phyloP scores from a whole-genome alignment of 73 alveolate species.

The Chromera velia region DNA sequence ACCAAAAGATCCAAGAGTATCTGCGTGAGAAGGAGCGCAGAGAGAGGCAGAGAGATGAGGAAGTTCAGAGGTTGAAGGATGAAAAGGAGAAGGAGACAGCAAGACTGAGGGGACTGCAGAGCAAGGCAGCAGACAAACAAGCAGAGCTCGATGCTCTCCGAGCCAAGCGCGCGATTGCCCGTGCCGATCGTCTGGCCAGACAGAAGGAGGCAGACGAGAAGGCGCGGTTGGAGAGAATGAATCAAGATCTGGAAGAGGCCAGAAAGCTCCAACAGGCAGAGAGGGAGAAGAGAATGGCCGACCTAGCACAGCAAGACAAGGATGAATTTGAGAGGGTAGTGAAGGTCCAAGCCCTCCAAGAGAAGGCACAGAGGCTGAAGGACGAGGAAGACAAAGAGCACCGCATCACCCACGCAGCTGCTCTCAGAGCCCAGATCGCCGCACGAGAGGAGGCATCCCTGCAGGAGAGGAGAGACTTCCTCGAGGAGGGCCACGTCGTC shows the following conservation, averaged over 20 bases:
- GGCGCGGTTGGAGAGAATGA: constrained; percentile 48
- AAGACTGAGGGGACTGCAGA: constrained; percentile 68
- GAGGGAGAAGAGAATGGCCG: constrained; percentile 60
- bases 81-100: constrained; percentile 68
- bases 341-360: constrained; percentile 33
- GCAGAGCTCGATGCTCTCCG: constrained; percentile 70
- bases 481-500: constrained; percentile 47
- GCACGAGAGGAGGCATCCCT: constrained; percentile 42
- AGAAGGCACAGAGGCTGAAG: constrained; percentile 32
- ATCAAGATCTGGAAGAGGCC: constrained; percentile 55
- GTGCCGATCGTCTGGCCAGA: constrained; percentile 59
- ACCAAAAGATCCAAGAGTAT: background rate
- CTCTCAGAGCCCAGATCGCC: constrained; percentile 47
- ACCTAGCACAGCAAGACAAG: constrained; percentile 54
- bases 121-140: constrained; percentile 61
- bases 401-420: constrained; percentile 45
- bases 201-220: constrained; percentile 63
- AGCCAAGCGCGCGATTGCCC: constrained; percentile 74
- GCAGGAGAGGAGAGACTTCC: constrained; percentile 55
- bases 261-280: constrained; percentile 56
- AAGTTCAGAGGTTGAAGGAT: constrained; percentile 41
- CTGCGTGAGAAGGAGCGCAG: background rate
- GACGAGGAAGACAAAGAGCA: constrained; percentile 49
- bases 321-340: constrained; percentile 54
- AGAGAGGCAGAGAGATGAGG: background rate